phyloP scores from a whole-genome alignment of 2,329 filamentous ascomycete genomes.

The Botrytis galanthina region DNA sequence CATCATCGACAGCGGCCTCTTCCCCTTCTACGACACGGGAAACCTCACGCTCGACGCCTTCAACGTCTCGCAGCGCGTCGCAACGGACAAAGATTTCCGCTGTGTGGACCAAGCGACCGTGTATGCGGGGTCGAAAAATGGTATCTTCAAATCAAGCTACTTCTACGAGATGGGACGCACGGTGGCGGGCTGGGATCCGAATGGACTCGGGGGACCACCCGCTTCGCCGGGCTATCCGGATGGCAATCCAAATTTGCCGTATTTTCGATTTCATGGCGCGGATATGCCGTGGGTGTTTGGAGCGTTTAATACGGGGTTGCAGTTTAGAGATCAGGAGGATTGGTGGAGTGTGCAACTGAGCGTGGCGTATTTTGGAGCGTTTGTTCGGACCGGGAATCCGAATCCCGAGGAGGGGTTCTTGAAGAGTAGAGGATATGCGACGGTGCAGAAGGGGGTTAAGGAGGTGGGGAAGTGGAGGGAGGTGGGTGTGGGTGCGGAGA shows the following conservation, averaged over 20 bases:
- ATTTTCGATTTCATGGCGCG: slow-evolving; percentile 52
- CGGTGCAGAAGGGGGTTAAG: slow-evolving; percentile 21
- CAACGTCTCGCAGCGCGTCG: slow-evolving; percentile 52
- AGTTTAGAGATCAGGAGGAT: slow-evolving; percentile 46
- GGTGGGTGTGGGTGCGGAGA: slow-evolving; percentile 41
- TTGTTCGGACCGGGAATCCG: slow-evolving; percentile 47
- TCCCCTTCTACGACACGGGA: slow-evolving; percentile 48
- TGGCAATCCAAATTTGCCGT: slow-evolving; percentile 50
- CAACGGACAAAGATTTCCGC: slow-evolving; percentile 54
- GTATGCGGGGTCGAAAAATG: slow-evolving; percentile 44
- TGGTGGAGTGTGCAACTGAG: slow-evolving; percentile 47
- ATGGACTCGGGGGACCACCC: slow-evolving; percentile 48
- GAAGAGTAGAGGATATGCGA: slow-evolving; percentile 44
- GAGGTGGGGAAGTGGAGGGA: slow-evolving; percentile 33
- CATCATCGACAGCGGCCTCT: slow-evolving; percentile 47
- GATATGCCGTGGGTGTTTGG: slow-evolving; percentile 50
- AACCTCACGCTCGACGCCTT: slow-evolving; percentile 54
- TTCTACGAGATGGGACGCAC: slow-evolving; percentile 54
- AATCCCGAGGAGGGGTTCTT: slow-evolving; percentile 47
- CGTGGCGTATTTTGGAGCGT: slow-evolving; percentile 48
- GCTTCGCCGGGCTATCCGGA: slow-evolving; percentile 43
- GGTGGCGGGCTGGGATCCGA: slow-evolving; percentile 50
- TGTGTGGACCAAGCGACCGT: slow-evolving; percentile 56
- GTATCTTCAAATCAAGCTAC: slow-evolving; percentile 47
- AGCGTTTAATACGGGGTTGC: slow-evolving; percentile 36